These are phyloP conservation scores for Penicillium herquei DNA, from an alignment of 495 filamentous ascomycete genomes.

Conservation along the genomic window DNA sequence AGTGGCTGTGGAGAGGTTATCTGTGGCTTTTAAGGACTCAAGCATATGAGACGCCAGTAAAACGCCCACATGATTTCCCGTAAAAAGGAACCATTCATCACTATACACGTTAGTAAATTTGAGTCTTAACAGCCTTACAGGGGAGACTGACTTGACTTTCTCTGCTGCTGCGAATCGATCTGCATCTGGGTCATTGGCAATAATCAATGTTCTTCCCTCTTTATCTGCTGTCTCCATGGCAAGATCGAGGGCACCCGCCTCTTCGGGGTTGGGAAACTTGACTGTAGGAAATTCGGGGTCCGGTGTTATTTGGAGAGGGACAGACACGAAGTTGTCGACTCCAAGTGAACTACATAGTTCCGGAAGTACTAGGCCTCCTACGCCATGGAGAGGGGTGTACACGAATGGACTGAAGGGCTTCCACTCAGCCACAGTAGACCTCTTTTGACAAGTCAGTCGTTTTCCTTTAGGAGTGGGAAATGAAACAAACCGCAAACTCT, in stretches of 20 bases:
- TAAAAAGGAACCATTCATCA: constrained; percentile 61
- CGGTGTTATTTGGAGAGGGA: constrained; percentile 53
- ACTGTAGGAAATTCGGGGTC: constrained; percentile 71
- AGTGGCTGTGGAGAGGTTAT: constrained; percentile 37
- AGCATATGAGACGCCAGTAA: constrained; percentile 60
- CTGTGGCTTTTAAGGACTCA: constrained; percentile 34
- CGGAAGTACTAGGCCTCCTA: constrained; percentile 53
- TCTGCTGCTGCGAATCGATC: constrained; percentile 70
- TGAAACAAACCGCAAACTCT: constrained; percentile 34
- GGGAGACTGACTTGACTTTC: constrained; percentile 46
- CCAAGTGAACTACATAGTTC: constrained; percentile 45
- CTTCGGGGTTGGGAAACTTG: constrained; percentile 71
- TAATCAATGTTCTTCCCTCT: constrained; percentile 48
- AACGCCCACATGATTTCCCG: constrained; percentile 67
- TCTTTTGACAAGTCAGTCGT: constrained; percentile 20
- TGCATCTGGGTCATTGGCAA: constrained; percentile 72
- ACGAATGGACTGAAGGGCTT: constrained; percentile 46
- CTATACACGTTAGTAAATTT: constrained; percentile 11
- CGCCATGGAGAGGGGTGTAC: constrained; percentile 72
- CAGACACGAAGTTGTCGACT: constrained; percentile 42
- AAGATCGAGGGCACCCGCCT: constrained; percentile 65
- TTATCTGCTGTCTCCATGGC: constrained; percentile 56
- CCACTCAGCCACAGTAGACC: constrained; percentile 33
- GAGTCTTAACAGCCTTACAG: not conserved
- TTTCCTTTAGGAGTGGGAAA: not conserved